phyloP scores from a whole-genome alignment of 805 yeast species.

The Starmerella apis region DNA sequence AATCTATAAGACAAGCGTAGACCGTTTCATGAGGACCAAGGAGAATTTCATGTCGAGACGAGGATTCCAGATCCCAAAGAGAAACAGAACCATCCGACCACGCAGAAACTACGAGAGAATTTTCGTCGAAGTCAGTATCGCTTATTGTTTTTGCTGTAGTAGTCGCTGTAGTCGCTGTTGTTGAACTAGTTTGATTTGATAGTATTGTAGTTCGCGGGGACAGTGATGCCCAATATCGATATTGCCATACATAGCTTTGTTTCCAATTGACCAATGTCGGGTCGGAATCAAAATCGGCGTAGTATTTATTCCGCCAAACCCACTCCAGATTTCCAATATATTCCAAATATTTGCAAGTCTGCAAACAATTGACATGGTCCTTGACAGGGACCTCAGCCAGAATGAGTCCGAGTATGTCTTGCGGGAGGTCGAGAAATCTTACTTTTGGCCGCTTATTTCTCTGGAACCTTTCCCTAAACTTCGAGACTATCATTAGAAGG shows the following conservation, averaged over 20 bases:
- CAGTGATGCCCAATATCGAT: background rate
- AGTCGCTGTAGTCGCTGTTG: too few relatives aligned
- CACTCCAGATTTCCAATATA: background rate
- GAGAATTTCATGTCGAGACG: background rate
- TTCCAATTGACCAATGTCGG: background rate
- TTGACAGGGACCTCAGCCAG: background rate
- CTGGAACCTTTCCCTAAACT: background rate
- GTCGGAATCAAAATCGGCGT: background rate
- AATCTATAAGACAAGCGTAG: background rate
- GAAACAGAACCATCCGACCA: background rate
- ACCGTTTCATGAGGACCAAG: background rate
- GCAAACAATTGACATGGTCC: background rate
- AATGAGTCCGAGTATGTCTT: background rate
- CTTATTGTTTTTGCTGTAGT: background rate
- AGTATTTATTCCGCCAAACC: background rate
- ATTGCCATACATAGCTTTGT: background rate
- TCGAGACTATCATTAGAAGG: background rate
- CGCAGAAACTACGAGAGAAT: background rate
- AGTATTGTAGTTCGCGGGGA: background rate
- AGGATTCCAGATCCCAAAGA: background rate
- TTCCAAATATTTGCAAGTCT: background rate
- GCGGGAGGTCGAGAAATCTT: background rate
- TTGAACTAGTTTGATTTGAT: background rate
- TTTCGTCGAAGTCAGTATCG: slow-evolving; percentile 3
- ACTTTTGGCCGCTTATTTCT: background rate